Evolutionary conservation across 768 basidiomycete species (phyloP).

Genomic region (Boletus rex-veris): DNA sequence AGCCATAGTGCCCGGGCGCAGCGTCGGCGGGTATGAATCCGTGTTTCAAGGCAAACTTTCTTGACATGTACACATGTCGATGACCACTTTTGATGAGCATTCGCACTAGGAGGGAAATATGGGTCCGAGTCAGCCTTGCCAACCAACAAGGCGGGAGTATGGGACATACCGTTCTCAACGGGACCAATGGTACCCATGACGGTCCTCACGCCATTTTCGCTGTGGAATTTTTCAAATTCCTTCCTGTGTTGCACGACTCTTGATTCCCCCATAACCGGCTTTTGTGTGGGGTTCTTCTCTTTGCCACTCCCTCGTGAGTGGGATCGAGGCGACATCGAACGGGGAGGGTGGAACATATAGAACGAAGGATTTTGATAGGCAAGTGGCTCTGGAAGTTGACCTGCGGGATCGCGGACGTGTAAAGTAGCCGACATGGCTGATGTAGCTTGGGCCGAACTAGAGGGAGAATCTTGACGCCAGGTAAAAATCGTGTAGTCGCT

Average conservation of each 20-base stretch:
- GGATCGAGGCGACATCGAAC: conserved; percentile 29
- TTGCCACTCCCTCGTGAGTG: conserved; percentile 38
- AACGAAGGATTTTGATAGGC: conserved; percentile 70
- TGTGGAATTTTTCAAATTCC: conserved; percentile 82
- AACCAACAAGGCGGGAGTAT: not conserved
- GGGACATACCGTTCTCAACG: conserved; percentile 69
- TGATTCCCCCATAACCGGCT: conserved; percentile 33
- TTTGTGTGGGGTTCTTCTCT: conserved; percentile 37
- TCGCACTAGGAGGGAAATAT: conserved; percentile 48
- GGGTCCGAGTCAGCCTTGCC: not conserved
- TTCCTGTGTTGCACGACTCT: conserved; percentile 63
- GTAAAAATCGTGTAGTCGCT: conserved; percentile 86
- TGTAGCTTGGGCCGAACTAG: conserved; percentile 17
- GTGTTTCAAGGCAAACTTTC: conserved; percentile 85
- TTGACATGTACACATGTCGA: conserved; percentile 91
- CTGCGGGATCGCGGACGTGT: conserved; percentile 58
- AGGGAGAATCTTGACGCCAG: conserved; percentile 57
- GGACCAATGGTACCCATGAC: conserved; percentile 89
- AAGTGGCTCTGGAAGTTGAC: conserved; percentile 55
- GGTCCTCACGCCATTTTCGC: conserved; percentile 89
- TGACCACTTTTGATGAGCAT: conserved; percentile 95
- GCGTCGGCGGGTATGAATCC: conserved; percentile 87
- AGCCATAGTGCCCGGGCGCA: conserved; percentile 90
- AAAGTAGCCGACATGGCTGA: conserved; percentile 37
- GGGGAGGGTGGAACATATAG: conserved; percentile 50